Percentiles rank a stretch among this genome's conserved stretches.
These are phyloP conservation scores for Musa itinerans DNA, from an alignment of 176 grass and related monocot species.

Conservation along the genomic window DNA sequence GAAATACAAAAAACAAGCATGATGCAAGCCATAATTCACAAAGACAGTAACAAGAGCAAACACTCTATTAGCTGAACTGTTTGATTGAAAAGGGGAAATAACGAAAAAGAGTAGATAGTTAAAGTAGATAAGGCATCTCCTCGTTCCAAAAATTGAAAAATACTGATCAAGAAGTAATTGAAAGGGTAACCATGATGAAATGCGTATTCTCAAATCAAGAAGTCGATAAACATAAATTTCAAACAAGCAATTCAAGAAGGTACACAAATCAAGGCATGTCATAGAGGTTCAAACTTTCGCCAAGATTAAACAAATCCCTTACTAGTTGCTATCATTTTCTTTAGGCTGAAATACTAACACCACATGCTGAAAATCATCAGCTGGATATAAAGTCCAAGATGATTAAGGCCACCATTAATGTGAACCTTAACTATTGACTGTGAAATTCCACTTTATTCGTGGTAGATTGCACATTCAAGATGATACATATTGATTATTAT, in stretches of 20 bases:
- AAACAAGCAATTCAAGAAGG: too few relatives aligned
- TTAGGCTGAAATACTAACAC: background rate
- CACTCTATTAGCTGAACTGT: background rate
- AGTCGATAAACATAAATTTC: too few relatives aligned
- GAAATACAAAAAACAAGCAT: background rate
- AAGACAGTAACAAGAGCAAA: background rate
- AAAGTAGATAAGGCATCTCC: too few relatives aligned
- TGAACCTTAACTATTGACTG: background rate
- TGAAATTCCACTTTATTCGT: background rate
- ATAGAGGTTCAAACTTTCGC: too few relatives aligned
- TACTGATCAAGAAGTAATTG: too few relatives aligned
- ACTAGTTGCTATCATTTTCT: too few relatives aligned
- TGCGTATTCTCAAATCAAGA: too few relatives aligned
- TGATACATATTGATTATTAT: background rate
- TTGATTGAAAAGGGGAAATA: background rate
- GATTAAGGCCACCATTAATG: background rate
- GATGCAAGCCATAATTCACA: background rate
- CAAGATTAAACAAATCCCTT: too few relatives aligned
- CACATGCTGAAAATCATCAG: background rate
- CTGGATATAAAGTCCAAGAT: background rate
- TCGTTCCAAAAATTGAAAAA: too few relatives aligned
- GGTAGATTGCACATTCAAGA: background rate
- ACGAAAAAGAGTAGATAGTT: too few relatives aligned
- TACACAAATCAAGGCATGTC: too few relatives aligned
- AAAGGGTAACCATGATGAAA: too few relatives aligned